phyloP scores from a whole-genome alignment of 2,329 filamentous ascomycete species.

The Exophiala calicioides region DNA sequence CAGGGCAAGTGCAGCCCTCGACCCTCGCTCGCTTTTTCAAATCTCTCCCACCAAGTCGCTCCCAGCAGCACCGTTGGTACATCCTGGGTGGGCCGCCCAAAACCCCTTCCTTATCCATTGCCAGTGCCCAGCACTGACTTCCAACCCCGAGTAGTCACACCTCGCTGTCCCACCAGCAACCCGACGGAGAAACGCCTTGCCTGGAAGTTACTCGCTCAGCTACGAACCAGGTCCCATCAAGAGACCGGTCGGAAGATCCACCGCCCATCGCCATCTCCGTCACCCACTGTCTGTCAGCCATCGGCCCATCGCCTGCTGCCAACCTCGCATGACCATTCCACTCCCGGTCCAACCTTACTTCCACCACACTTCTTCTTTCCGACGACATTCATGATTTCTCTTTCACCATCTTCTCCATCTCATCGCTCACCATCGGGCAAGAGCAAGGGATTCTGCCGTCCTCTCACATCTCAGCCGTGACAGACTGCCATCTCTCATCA shows the following conservation, averaged over 20 bases:
- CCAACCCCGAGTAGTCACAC: too few species aligned
- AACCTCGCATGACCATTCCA: constrained; percentile 23
- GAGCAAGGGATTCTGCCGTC: neutral
- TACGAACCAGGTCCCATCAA: too few species aligned
- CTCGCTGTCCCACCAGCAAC: too few species aligned
- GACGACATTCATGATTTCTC: constrained; percentile 4
- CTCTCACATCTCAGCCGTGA: neutral
- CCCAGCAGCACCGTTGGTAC: too few species aligned
- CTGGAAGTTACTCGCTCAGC: neutral
- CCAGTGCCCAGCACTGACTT: too few species aligned
- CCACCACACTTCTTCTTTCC: constrained; percentile 17
- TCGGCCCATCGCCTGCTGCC: constrained; percentile 9
- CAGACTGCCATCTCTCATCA: constrained; percentile 1
- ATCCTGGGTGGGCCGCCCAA: too few species aligned
- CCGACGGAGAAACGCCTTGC: constrained; percentile 4
- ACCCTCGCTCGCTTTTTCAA: too few species aligned
- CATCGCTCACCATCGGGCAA: neutral
- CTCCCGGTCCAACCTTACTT: constrained; percentile 26
- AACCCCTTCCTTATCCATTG: too few species aligned
- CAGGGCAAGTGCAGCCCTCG: too few species aligned
- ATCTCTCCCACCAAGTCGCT: too few species aligned
- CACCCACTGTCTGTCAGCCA: neutral
- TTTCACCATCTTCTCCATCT: constrained; percentile 1
- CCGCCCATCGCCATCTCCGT: neutral
- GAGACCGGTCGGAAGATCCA: too few species aligned